Conservation (phyloP, 495 filamentous ascomycete genomes). For the Hypoxylon cercidicola region DNA sequence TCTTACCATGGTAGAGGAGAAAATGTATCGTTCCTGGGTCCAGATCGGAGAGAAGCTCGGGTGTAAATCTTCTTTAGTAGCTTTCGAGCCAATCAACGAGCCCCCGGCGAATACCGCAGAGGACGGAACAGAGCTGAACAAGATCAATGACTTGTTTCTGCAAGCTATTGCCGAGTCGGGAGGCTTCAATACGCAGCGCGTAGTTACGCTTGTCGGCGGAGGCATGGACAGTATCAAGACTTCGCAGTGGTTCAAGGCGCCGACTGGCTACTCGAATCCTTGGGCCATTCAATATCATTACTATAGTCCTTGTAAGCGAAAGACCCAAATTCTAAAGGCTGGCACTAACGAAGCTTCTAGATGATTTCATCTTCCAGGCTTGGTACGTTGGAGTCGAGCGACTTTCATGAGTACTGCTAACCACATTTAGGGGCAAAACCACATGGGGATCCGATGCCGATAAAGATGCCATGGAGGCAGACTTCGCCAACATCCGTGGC, state of each 20-base stretch:
- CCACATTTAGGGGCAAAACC: constrained; percentile 65
- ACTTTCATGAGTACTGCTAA: constrained; percentile 34
- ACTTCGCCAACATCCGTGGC: constrained; percentile 60
- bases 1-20: constrained; percentile 64
- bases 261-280: constrained; percentile 62
- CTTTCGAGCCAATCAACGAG: constrained; percentile 72
- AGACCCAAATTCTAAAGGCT: not conserved
- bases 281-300: constrained; percentile 73
- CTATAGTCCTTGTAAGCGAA: constrained; percentile 61
- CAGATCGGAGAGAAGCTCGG: constrained; percentile 67
- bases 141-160: constrained; percentile 67
- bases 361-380: constrained; percentile 44
- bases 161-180: constrained; percentile 64
- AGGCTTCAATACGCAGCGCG: constrained; percentile 64
- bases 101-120: constrained; percentile 61
- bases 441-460: constrained; percentile 64
- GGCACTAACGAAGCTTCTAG: not conserved
- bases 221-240: constrained; percentile 64
- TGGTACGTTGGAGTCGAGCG: constrained; percentile 43
- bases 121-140: constrained; percentile 64
- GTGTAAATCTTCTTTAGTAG: constrained; percentile 64
- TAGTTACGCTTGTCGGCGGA: constrained; percentile 66
- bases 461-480: constrained; percentile 59
- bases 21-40: constrained; percentile 67
- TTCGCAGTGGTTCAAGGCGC: constrained; percentile 62